Percentiles rank a stretch among this genome's conserved stretches.
These are phyloP conservation scores for Alternaria metachromatica DNA, from an alignment of 2,329 filamentous ascomycete genomes.

Conservation along the genomic window DNA sequence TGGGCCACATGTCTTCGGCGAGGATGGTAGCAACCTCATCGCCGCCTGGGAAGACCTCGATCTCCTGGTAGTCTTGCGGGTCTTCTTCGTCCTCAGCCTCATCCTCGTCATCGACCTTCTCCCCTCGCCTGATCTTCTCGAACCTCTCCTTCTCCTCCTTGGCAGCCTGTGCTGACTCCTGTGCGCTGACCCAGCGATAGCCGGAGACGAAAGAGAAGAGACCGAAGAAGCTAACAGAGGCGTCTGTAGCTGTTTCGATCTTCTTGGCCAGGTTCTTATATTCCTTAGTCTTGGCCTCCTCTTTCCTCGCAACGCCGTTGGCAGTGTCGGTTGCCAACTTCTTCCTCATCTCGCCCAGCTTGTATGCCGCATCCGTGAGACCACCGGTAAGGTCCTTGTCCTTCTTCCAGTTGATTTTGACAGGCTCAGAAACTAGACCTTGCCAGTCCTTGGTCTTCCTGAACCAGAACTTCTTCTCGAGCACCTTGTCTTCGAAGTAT, in stretches of 20 bases:
- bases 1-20: conserved; percentile 87
- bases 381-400: conserved; percentile 85
- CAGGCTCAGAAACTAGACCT: conserved; percentile 85
- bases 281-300: conserved; percentile 61
- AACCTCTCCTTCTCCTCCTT: conserved; percentile 68
- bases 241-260: conserved; percentile 65
- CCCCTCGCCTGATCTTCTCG: conserved; percentile 50
- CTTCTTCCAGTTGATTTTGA: conserved; percentile 78
- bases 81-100: conserved; percentile 62
- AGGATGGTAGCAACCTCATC: conserved; percentile 82
- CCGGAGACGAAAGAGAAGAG: conserved; percentile 78
- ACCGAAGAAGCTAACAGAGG: conserved; percentile 80
- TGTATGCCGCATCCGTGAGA: conserved; percentile 74
- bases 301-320: conserved; percentile 54
- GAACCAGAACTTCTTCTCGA: conserved; percentile 95
- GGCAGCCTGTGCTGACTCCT: conserved; percentile 70
- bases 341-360: conserved; percentile 69
- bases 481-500: conserved; percentile 75
- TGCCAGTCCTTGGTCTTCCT: conserved; percentile 73
- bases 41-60: conserved; percentile 87
- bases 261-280: conserved; percentile 62
- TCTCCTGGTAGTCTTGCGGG: conserved; percentile 69
- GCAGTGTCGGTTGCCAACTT: conserved; percentile 38
- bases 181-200: conserved; percentile 71
- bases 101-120: conserved; percentile 47